Evolutionary conservation across 2,329 filamentous ascomycete species (phyloP).

Genomic region (Bertia moriformis): DNA sequence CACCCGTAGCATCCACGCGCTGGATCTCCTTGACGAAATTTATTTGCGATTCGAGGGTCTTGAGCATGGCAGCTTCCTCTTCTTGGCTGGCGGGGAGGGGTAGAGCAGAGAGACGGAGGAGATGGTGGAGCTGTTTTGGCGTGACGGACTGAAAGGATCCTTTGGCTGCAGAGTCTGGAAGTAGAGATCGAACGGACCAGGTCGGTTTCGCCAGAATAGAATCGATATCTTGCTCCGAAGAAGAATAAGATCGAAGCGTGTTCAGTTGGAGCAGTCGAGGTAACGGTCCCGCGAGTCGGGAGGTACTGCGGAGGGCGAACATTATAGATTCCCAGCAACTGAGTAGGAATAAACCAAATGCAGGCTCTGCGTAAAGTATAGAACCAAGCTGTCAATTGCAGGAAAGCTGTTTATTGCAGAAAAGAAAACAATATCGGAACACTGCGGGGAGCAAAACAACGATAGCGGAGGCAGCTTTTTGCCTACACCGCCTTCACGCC

Average conservation of each 20-base stretch:
- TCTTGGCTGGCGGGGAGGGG: conserved; percentile 48
- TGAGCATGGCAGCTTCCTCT: conserved; percentile 58
- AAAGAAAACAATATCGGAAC: no score
- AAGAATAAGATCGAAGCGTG: conserved; percentile 2
- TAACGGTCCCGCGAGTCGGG: no score
- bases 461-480: no score
- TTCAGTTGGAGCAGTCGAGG: no score
- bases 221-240: conserved; percentile 12
- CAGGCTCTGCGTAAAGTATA: background rate
- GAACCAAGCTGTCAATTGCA: no score
- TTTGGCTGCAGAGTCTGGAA: conserved; percentile 29
- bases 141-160: conserved; percentile 30
- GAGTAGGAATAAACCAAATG: no score
- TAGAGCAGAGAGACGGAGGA: conserved; percentile 78
- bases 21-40: conserved; percentile 84
- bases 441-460: no score
- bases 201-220: conserved; percentile 52
- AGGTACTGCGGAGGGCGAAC: no score
- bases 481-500: no score
- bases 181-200: conserved; percentile 71
- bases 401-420: no score
- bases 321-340: no score
- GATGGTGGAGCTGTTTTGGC: conserved; percentile 58
- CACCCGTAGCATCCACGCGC: conserved; percentile 55
- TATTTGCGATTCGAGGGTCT: conserved; percentile 66